Evolutionary conservation across 768 basidiomycete species (phyloP), one percentile per base, ranked within the genome.

Genomic region (Boletus reticulatus): DNA sequence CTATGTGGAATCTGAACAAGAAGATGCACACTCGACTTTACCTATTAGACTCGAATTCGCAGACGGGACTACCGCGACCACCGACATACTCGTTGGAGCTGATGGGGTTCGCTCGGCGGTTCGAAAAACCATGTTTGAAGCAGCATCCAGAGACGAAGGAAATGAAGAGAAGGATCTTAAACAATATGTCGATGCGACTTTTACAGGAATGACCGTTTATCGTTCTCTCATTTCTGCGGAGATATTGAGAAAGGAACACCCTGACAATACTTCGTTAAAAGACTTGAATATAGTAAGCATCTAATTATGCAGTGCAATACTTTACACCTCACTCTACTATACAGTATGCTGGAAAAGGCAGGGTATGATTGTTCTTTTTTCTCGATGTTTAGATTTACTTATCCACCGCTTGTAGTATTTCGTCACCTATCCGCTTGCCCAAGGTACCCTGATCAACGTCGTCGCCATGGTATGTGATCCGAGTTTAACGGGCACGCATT

Each of bases 51-150:
- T 65, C 2, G 34, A 52, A 3, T 65, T 65, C 11, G 32, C 61
- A 1, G 61, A 65, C 27, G 58, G 61, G 7, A 60, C 55, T 0
- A 51, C 24, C 4, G 49, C 72, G 9, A 67, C 61, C 31, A 69
- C 78, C 11, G 75, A 81, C 48, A 58, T 81, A 13, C 72, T 80
- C 6, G 56, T 80, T 43, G 80, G 78, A 5, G 77, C 76, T 39
- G 79, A 80, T 56, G 80, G 80, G 6, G 69, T 81, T 19, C 69
- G 65, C 16, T 71, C 67, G 2, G 45, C 48, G 2, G 63, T 68
- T 22, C 72, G 71, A 27, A 63, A 57, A 27, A 52, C 50, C 1
- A 61, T 72, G 56, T 62, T 68, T 19, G 62, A 59, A 38, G 22
- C 31, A 43, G 65, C 58, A 11, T 60, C 56, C 4, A 16, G 36